Conservation (phyloP, 192 early-diverging fungal species). For the Dispira parvispora region DNA sequence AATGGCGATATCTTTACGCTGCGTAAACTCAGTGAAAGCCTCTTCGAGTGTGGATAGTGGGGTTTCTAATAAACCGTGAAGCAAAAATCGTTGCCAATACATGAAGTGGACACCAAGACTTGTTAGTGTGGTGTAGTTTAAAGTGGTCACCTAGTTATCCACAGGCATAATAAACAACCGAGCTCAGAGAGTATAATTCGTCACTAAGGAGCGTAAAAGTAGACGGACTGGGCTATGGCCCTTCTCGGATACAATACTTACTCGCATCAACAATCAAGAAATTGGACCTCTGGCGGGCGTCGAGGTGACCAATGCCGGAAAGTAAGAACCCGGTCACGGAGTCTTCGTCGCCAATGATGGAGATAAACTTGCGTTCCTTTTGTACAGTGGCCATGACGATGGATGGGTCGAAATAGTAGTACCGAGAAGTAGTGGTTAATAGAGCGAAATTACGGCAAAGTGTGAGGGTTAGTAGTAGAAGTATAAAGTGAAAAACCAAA, state of each 20-base stretch:
- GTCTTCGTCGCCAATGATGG: conserved; percentile 61
- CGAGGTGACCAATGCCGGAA: conserved; percentile 90
- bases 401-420: no score
- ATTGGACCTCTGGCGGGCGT: conserved; percentile 82
- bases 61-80: conserved; percentile 33
- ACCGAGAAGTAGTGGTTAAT: no score
- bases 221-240: background rate
- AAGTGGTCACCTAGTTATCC: no score
- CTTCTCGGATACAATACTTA: conserved; percentile 23
- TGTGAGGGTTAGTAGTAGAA: no score
- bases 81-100: background rate
- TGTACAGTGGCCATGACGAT: conserved; percentile 14
- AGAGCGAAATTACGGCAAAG: no score
- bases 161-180: no score
- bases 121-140: background rate
- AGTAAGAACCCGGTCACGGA: conserved; percentile 93
- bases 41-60: conserved; percentile 52
- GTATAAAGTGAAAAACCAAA: no score
- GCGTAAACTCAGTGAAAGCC: conserved; percentile 74
- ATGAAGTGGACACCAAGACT: background rate
- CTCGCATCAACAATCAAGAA: conserved; percentile 92
- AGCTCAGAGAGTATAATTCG: no score
- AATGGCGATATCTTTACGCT: conserved; percentile 93
- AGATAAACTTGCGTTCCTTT: conserved; percentile 41
- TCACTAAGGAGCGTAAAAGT: no score